A percentile compares a stretch with the other conserved stretches of the same genome.
These are phyloP conservation scores for Paecilomyces niveus DNA, from an alignment of 2,329 filamentous ascomycete species.

Conservation along the genomic window DNA sequence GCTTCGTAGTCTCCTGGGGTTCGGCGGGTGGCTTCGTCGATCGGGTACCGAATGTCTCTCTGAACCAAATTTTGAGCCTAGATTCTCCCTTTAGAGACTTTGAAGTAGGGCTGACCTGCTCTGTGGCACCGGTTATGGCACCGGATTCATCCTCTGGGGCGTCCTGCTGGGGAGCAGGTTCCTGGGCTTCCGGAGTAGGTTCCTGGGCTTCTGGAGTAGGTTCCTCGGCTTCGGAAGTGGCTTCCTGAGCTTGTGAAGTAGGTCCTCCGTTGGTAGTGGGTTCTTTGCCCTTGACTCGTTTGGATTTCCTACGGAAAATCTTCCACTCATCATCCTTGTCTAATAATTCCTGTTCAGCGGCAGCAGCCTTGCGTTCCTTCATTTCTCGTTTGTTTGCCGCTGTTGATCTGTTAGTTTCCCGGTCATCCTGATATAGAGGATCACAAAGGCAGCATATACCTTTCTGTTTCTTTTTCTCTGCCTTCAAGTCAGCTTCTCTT, in stretches of 20 bases:
- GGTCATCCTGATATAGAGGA: neutral
- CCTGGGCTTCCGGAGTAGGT: neutral
- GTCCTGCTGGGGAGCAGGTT: neutral
- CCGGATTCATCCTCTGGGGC: constrained; percentile 1
- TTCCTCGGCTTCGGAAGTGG: neutral
- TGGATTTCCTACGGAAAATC: constrained; percentile 21
- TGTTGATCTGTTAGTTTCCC: constrained; percentile 4
- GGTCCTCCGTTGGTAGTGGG: constrained; percentile 1
- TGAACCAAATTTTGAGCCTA: constrained; percentile 29
- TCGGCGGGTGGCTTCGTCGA: constrained; percentile 18
- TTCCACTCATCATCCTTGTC: constrained; percentile 6
- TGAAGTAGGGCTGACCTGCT: constrained; percentile 3
- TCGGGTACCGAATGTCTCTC: constrained; percentile 17
- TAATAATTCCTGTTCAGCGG: neutral
- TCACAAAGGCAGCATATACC: constrained; percentile 13
- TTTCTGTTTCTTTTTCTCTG: constrained; percentile 19
- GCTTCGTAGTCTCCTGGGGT: constrained; percentile 3
- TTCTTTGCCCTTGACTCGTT: constrained; percentile 11
- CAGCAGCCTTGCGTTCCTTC: constrained; percentile 14
- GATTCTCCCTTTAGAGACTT: constrained; percentile 22
- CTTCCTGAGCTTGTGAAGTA: neutral
- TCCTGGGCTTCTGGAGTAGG: neutral
- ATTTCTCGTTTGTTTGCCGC: constrained; percentile 11
- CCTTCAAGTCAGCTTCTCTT: constrained; percentile 31
- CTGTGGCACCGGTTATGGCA: constrained; percentile 2